Evolutionary conservation across 306 rosid species (phyloP).

Genomic region (Cucumis cinereus): DNA sequence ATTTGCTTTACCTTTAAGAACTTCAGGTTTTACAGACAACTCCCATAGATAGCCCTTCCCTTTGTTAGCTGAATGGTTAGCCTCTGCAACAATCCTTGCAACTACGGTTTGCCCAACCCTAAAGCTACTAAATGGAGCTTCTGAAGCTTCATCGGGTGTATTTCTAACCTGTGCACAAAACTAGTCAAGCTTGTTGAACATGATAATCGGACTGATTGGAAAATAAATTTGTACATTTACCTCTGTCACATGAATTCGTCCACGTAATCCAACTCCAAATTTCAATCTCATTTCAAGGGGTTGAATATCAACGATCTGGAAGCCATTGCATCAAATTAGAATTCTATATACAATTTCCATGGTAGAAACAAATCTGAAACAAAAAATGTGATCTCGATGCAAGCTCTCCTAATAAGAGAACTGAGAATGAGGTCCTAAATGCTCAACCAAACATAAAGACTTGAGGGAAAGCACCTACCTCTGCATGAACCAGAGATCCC

Average conservation of each 20-base stretch:
- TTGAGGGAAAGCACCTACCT: conserved; percentile 29
- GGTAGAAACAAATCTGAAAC: background rate
- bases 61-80: conserved; percentile 31
- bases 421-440: background rate
- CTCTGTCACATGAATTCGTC: conserved; percentile 83
- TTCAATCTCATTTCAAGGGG: conserved; percentile 67
- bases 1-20: conserved; percentile 39
- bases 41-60: conserved; percentile 55
- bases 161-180: conserved; percentile 44
- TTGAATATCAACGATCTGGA: conserved; percentile 72
- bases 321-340: conserved; percentile 14
- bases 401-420: background rate
- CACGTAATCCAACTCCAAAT: conserved; percentile 67
- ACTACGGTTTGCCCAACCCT: conserved; percentile 70
- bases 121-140: conserved; percentile 53
- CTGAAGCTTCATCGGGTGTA: conserved; percentile 25
- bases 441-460: background rate
- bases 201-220: background rate
- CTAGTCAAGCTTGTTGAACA: background rate
- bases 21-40: conserved; percentile 52
- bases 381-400: background rate
- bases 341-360: background rate
- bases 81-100: conserved; percentile 60
- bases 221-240: conserved; percentile 19
- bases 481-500: conserved; percentile 87